Conservation (phyloP, 495 filamentous ascomycete genomes). For the Xanthoparmelia taractica region DNA sequence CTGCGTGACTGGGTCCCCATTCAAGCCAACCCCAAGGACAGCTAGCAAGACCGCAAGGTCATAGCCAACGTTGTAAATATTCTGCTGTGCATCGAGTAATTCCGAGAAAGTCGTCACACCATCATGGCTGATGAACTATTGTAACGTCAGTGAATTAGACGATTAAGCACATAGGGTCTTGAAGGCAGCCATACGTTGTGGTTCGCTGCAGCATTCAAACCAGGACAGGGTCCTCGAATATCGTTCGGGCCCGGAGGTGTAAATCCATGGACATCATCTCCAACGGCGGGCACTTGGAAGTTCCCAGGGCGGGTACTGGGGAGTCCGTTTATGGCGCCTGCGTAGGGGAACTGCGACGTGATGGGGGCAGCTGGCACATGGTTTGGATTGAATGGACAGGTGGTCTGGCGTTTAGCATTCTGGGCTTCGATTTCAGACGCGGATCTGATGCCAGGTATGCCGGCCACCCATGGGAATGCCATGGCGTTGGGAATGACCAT, state of each 20-base stretch:
- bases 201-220: slow-evolving; percentile 44
- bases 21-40: slow-evolving; percentile 31
- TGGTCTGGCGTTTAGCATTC: slow-evolving; percentile 21
- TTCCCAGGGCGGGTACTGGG: slow-evolving; percentile 31
- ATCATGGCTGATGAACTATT: slow-evolving; percentile 34
- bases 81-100: slow-evolving; percentile 36
- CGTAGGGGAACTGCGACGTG: slow-evolving; percentile 32
- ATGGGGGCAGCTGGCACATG: slow-evolving; percentile 28
- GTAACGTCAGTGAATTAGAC: slow-evolving; percentile 27
- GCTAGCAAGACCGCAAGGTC: slow-evolving; percentile 34
- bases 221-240: slow-evolving; percentile 42
- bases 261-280: slow-evolving; percentile 28
- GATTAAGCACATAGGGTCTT: slow-evolving; percentile 30
- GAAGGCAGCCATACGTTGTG: slow-evolving; percentile 30
- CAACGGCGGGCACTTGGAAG: slow-evolving; percentile 30
- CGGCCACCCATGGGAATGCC: slow-evolving; percentile 32
- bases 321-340: slow-evolving; percentile 31
- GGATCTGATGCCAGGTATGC: slow-evolving; percentile 28
- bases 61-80: slow-evolving; percentile 38
- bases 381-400: slow-evolving; percentile 33
- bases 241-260: slow-evolving; percentile 23
- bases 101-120: slow-evolving; percentile 39
- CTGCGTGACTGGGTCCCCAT: slow-evolving; percentile 33
- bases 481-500: not conserved
- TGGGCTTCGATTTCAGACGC: slow-evolving; percentile 17